Evolutionary conservation across 805 yeast genomes (phyloP).

Genomic region (Lipomyces sp.): DNA sequence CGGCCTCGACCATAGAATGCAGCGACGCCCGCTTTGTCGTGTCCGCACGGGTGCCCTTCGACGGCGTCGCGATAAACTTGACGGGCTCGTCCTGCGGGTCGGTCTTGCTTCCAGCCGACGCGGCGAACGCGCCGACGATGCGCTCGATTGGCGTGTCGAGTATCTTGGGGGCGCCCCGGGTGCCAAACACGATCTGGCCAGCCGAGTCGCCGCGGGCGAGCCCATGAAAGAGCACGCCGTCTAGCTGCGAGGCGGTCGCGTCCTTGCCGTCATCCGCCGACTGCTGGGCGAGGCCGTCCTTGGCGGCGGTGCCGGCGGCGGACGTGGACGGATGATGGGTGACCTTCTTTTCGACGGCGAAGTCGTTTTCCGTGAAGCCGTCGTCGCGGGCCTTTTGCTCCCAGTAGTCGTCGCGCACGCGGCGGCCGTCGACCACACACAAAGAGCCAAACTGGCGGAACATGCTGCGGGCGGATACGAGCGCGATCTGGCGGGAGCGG

Average conservation of each 20-base stretch:
- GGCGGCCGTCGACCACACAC: constrained; percentile 45
- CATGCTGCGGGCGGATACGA: constrained; percentile 46
- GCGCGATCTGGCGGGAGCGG: constrained; percentile 37
- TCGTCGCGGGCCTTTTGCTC: constrained; percentile 45
- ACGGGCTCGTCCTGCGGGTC: constrained; percentile 23
- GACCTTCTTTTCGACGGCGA: constrained; percentile 39
- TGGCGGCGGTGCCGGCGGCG: constrained; percentile 6
- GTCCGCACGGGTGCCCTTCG: constrained; percentile 12
- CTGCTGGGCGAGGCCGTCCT: constrained; percentile 1
- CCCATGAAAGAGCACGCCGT: not conserved
- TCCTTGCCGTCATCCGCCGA: constrained; percentile 8
- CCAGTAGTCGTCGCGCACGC: constrained; percentile 58
- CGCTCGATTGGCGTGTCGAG: constrained; percentile 15
- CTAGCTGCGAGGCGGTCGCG: constrained; percentile 1
- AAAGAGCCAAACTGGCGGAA: constrained; percentile 53
- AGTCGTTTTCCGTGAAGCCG: constrained; percentile 46
- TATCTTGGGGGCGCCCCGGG: constrained; percentile 12
- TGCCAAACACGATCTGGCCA: constrained; percentile 24
- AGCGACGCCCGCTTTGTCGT: constrained; percentile 12
- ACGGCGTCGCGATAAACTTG: constrained; percentile 18
- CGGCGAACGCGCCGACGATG: constrained; percentile 11
- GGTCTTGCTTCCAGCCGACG: constrained; percentile 5
- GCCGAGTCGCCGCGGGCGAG: constrained; percentile 8
- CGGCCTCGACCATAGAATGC: constrained; percentile 29
- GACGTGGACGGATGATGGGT: not conserved